Conservation (phyloP, 2,329 filamentous ascomycete genomes). For the Aspergillus sp. region DNA sequence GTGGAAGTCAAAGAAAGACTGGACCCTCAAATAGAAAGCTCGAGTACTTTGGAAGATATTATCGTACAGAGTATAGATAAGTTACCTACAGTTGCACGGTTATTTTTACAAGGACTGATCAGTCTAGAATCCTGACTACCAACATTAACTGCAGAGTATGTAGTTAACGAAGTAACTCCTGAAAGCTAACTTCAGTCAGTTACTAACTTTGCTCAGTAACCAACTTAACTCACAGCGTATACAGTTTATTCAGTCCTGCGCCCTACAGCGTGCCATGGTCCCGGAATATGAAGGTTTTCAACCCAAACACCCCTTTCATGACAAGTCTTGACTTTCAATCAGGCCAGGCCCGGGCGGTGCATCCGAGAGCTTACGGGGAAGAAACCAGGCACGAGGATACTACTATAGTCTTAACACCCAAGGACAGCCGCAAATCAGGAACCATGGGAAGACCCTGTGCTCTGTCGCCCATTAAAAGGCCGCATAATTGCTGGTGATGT, state of each 20-base stretch:
- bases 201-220: no score
- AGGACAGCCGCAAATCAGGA: neutral
- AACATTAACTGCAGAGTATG: no score
- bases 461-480: constrained; percentile 4
- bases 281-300: neutral
- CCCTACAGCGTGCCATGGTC: neutral
- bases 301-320: neutral
- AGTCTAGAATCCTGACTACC: no score
- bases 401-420: neutral
- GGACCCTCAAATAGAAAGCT: constrained; percentile 10
- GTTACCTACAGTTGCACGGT: neutral
- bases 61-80: neutral
- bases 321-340: neutral
- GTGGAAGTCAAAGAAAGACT: constrained; percentile 11
- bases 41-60: neutral
- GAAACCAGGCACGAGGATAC: no score
- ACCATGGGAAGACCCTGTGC: neutral
- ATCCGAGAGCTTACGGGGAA: no score
- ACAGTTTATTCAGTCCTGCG: neutral
- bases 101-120: no score
- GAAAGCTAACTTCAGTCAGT: no score
- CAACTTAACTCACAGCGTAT: no score
- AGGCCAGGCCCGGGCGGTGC: no score
- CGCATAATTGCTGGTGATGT: constrained; percentile 2
- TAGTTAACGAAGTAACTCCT: no score